Conservation (phyloP, 192 early-diverging fungal genomes). For the Coemansia reversa region DNA sequence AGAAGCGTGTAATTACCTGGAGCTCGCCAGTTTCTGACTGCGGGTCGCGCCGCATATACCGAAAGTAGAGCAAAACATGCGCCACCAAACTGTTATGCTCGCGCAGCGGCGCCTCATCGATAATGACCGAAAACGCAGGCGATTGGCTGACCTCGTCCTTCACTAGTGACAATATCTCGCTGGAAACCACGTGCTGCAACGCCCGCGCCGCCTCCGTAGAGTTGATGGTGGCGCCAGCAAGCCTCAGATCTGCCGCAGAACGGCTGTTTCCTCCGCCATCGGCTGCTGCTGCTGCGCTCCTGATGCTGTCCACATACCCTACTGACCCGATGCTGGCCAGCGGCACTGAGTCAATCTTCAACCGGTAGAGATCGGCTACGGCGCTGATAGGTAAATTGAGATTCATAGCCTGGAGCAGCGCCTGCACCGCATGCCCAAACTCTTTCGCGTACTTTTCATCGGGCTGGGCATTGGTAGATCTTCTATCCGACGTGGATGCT, state of each 20-base stretch:
- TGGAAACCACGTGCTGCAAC: constrained; percentile 54
- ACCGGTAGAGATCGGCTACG: constrained; percentile 39
- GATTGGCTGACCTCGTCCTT: constrained; percentile 55
- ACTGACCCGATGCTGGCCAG: constrained; percentile 33
- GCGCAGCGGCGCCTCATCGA: constrained; percentile 50
- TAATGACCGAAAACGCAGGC: constrained; percentile 51
- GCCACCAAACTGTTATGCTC: constrained; percentile 55
- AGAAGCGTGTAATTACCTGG: constrained; percentile 50
- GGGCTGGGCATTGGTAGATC: constrained; percentile 11
- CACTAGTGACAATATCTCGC: constrained; percentile 48
- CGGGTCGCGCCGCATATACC: constrained; percentile 42
- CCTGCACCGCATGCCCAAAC: constrained; percentile 48
- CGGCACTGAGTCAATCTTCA: constrained; percentile 33
- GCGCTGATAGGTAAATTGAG: constrained; percentile 47
- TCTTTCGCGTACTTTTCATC: constrained; percentile 42
- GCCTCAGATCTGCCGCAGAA: constrained; percentile 16
- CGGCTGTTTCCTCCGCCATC: constrained; percentile 2
- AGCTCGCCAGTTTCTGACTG: constrained; percentile 24
- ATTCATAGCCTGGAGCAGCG: constrained; percentile 49
- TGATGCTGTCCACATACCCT: constrained; percentile 12
- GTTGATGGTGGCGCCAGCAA: constrained; percentile 30
- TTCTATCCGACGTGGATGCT: constrained; percentile 5
- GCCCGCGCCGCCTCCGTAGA: constrained; percentile 34
- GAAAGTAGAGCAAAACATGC: constrained; percentile 45
- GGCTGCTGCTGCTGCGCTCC: constrained; percentile 1